Evolutionary conservation across 164 flowering plant genomes (phyloP), one percentile per base, ranked within the genome.

Genomic region (Umbellularia californica): DNA sequence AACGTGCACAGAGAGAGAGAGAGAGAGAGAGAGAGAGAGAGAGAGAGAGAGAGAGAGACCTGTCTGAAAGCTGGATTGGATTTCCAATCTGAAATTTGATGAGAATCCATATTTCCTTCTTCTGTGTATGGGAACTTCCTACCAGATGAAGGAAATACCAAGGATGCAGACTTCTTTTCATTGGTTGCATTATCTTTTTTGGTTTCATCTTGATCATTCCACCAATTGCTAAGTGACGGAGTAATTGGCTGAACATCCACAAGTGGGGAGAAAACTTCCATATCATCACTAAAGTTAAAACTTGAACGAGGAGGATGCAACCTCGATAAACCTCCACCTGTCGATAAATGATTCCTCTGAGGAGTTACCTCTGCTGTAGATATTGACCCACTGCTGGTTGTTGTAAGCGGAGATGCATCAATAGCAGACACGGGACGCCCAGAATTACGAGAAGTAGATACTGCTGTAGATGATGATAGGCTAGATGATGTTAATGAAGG

Each of bases 181-280:
- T 70, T 68, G 55, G 78, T 35, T 25, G 74, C 28, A 69, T 77
- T 80, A 70, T 94, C 97, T 75, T 85, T 95, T 83, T 84, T 92
- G 24, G 69, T 30, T 50, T 85, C 87, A 12, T 81, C 88, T 73
- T 71, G 81, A 58, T 80, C 89, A 83, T 89, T 87, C 95, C 92
- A 90, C 77, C 87, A 50, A 81, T 87, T 89, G 80, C 90, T 88
- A 70, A 91, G 83, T 52, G 97, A 87, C 14, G 97, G 97, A 15
- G 97, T 90, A 74, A 93, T 88, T 68, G 99, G 97, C 76, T 88
- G 92, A 80, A 94, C 97, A 76, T 95, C 98, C 72, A 92, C 92
- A 73, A 96, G 88, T 15, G 99, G 99, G 69, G 99, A 96, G 78
- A 96, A 96, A 14, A 96, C 94, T 64, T 94, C 97, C 99, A 96